Base-by-base conservation (phyloP, 176 grass and related monocot species). In the Phoenix roebelenii region DNA sequence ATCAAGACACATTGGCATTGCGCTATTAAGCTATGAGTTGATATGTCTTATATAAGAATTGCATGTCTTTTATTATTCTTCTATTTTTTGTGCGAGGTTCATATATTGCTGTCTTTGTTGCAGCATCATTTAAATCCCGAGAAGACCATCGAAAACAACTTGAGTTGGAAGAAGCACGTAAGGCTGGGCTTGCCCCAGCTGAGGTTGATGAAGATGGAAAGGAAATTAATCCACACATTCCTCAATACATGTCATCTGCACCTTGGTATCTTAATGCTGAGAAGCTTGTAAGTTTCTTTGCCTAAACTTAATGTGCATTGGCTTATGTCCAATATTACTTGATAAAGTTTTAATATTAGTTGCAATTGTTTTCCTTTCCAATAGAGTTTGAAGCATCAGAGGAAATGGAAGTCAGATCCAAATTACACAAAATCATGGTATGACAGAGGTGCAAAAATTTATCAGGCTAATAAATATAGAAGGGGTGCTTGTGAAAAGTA, bases 221-320 rank as follows among this genome's bases (percentile, higher is more conserved):
- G 17, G 92, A 97, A 66, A 90, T 97, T 58, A 97, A 97, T 74
- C 92, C 83, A n/a, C 92, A 97, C 24, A 97, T 97, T 64, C 87
- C 92, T 2, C 92, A 97, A 81, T 97, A 97, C 35, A 97, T 91
- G 92, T 97, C 92, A 57, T 97, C 92, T 17, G 92, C 92, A n/a
- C 90, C 92, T 20, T 97, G 87, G 92, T 97, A 97, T 78, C 87
- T 97, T 54, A 97, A 97, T 57, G 80, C 87, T 0, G 83, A 91
- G 77, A 86, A 77, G 64, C 92, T 87, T 3, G 92, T 97, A 65
- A 22, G 92, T 81, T 56, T 55, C 5, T 56, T 70, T 48, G 2
- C 35, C 35, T 12, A 44, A 44, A 9, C 9, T 6, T 30, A 6
- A 2, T 44, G 10, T 14, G 1, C 1, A 14, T 44, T 44, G 9